Base-by-base conservation (phyloP, 1,284 basidiomycete genomes). In the Clitocybe nebularis region DNA sequence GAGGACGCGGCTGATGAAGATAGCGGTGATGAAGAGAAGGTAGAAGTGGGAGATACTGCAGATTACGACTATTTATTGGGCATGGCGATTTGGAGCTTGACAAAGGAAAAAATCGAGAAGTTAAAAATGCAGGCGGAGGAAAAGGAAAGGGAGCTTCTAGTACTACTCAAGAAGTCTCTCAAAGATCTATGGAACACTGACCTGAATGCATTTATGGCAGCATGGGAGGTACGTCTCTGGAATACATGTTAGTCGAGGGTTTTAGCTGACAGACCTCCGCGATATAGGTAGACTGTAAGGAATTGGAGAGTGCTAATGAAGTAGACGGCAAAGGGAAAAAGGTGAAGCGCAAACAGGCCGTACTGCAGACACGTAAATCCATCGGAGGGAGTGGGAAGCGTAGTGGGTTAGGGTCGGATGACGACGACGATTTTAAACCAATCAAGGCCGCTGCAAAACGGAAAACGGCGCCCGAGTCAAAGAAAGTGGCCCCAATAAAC, bases 11-110 rank as follows among this genome's bases (percentile, higher is more conserved):
- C 77, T 3, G 80, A 87, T 23, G 72, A 72, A 3, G 81, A 79
- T 5, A n/a, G n/a, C n/a, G n/a, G n/a, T n/a, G n/a, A n/a, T n/a
- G 79, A 75, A 3, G 84, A 82, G 5, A 76, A 77, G 8, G 81
- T 79, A 1, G 72, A 72, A 3, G 67, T 63, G 4, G 72, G 67
- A 6, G 66, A 60, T 5, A 64, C 72, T 13, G 77, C 77, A 29
- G 96, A 98, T 65, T 99, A 74, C 59, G 95, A 99, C 63, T 99
- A 99, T 67, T 67, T 99, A 47, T 71, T 99, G 46, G 83, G 89
- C 20, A 99, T 99, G 95, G 71, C 90, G 4, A 94, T 99, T 61
- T 94, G 83, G 74, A 97, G 85, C 66, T 72, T 99, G 68, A 99
- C 96, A 1, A 83, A 79, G 53, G 95, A 99, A 68, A 95, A 93